These are phyloP conservation scores for Ustulina deusta DNA, from an alignment of 2,329 filamentous ascomycete genomes.

Conservation along the genomic window DNA sequence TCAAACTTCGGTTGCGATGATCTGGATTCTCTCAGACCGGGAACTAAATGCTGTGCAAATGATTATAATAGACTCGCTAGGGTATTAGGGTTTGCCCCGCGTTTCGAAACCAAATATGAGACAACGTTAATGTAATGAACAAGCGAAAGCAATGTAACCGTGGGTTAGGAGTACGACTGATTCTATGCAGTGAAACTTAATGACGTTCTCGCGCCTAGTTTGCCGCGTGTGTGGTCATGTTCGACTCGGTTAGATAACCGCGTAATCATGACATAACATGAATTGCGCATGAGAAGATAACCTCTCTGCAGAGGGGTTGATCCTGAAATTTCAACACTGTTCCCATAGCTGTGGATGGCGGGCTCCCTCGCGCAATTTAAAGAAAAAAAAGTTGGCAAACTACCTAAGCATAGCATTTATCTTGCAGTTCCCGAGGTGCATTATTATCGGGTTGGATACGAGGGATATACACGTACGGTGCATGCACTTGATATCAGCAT, in stretches of 20 bases:
- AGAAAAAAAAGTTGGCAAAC: neutral
- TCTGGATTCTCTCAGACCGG: neutral
- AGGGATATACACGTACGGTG: conserved; percentile 9
- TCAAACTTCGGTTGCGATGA: neutral
- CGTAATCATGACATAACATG: neutral
- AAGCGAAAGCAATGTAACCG: neutral
- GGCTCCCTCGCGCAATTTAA: conserved; percentile 17
- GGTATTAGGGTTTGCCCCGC: neutral
- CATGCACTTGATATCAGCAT: conserved; percentile 14
- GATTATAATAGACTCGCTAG: no score
- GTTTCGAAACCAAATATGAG: neutral
- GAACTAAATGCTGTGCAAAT: neutral
- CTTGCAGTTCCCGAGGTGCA: conserved; percentile 5
- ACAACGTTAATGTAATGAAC: neutral
- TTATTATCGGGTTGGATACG: conserved; percentile 15
- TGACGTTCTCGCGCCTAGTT: conserved; percentile 4
- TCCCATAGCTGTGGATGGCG: neutral
- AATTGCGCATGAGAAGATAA: neutral
- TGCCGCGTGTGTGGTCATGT: neutral
- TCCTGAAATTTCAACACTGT: neutral
- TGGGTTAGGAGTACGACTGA: neutral
- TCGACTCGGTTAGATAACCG: conserved; percentile 9
- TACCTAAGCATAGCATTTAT: neutral
- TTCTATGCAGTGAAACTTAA: neutral
- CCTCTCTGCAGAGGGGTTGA: neutral